These are phyloP conservation scores for Coemansia sp. DNA, from an alignment of 192 early-diverging fungal genomes.

Conservation along the genomic window DNA sequence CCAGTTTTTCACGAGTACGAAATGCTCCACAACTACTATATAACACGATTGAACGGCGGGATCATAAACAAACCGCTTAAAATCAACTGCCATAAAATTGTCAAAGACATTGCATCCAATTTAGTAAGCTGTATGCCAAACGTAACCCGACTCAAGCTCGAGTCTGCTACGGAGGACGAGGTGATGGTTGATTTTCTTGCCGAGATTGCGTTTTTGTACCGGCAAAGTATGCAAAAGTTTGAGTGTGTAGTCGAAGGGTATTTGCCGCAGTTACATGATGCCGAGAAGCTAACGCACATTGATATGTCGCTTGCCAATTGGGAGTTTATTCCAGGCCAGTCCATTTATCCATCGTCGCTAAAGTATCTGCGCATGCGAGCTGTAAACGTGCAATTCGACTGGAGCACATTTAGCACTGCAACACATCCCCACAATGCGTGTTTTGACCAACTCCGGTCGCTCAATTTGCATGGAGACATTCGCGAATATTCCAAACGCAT, in stretches of 20 bases:
- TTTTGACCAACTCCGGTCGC: neutral
- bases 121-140: neutral
- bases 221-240: neutral
- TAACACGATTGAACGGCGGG: neutral
- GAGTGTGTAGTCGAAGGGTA: neutral
- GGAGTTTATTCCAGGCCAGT: neutral
- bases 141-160: neutral
- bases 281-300: neutral
- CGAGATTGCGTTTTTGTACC: neutral
- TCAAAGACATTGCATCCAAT: neutral
- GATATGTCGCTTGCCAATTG: neutral
- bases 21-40: neutral
- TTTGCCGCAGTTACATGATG: neutral
- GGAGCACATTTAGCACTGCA: neutral
- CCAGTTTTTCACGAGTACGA: neutral
- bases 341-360: neutral
- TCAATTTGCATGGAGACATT: neutral
- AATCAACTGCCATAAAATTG: neutral
- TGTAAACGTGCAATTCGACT: neutral
- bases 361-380: neutral
- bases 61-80: neutral
- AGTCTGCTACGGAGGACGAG: neutral
- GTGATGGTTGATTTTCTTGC: neutral
- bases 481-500: neutral
- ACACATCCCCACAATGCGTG: neutral